Evolutionary conservation across 2,329 filamentous ascomycete species (phyloP), one percentile per base, ranked within the genome.

Genomic region (Exophiala phaeomuriformis): DNA sequence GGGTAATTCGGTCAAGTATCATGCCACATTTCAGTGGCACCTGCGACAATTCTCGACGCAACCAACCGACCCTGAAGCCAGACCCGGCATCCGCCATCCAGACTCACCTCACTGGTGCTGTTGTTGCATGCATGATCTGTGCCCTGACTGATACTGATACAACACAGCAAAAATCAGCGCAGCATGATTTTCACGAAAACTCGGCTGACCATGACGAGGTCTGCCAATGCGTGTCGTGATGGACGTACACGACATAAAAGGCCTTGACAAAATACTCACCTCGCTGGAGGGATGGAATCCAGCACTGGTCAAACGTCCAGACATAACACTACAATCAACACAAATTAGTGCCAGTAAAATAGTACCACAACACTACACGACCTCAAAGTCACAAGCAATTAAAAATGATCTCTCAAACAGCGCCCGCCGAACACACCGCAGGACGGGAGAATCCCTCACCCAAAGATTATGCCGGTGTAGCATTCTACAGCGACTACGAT

Each of bases 401-500:
- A 29, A 54, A 42, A 36, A 58, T 58, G 53, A 56, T 56, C 30
- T 53, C 51, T 30, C 47, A 59, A 48, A 56, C 53, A 52, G 51
- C 53, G 44, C 40, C 53, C 10, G 51, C 29, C n/a, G 6, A 27
- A 41, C 19, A 6, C n/a, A 5, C 39, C 6, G 1, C 41, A 5
- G 8, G 7, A 7, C 5, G 41, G 1, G 12, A 27, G 41, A 9
- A 27, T 31, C n/a, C 45, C 19, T 19, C 19, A 19, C 19, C 19
- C 49, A 55, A 50, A 33, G 53, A 57, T 45, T 47, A 49, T 8
- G 55, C 52, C 31, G 57, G 41, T 37, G 46, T 59, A 28, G 52
- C 57, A 5, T 39, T 55, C 28, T 57, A 57, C 54, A 59, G 57
- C 36, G 57, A 59, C n/a, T 43, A 32, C 44, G 57, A 59, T 47